These are phyloP conservation scores for Bruguiera sexangula DNA, from an alignment of 345 rosid species.

Conservation along the genomic window DNA sequence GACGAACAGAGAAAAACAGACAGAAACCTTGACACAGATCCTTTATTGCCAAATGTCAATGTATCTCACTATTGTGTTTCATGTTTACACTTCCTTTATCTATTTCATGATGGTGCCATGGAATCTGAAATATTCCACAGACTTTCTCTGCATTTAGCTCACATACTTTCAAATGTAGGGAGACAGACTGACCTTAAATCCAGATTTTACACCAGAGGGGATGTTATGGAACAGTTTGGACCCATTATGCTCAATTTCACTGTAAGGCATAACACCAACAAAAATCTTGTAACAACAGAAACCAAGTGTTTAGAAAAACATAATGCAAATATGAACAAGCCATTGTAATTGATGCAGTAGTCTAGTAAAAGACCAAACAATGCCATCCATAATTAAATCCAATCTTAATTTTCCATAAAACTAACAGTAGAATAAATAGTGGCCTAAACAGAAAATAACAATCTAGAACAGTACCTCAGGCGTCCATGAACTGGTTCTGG, in stretches of 20 bases:
- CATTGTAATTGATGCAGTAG: neutral
- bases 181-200: slow-evolving; percentile 62
- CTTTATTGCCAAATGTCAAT: neutral
- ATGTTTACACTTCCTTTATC: neutral
- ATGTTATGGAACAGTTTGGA: slow-evolving; percentile 62
- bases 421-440: no score
- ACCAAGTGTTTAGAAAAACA: neutral
- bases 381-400: no score
- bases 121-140: neutral
- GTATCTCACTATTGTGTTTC: neutral
- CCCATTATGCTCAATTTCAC: slow-evolving; percentile 85
- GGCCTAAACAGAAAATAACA: neutral
- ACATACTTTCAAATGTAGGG: neutral
- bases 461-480: slow-evolving; percentile 55
- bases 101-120: neutral
- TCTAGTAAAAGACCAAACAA: neutral
- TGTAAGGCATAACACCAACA: slow-evolving; percentile 27
- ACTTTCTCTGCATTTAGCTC: neutral
- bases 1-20: neutral
- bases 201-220: slow-evolving; percentile 78
- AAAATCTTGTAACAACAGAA: neutral
- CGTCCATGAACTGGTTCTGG: slow-evolving; percentile 95
- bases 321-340: slow-evolving; percentile 2
- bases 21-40: neutral
- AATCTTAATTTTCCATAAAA: no score